Evolutionary conservation across 2,329 filamentous ascomycete species (phyloP), one percentile per base, ranked within the genome.

Genomic region (Phialocephala subalpina): DNA sequence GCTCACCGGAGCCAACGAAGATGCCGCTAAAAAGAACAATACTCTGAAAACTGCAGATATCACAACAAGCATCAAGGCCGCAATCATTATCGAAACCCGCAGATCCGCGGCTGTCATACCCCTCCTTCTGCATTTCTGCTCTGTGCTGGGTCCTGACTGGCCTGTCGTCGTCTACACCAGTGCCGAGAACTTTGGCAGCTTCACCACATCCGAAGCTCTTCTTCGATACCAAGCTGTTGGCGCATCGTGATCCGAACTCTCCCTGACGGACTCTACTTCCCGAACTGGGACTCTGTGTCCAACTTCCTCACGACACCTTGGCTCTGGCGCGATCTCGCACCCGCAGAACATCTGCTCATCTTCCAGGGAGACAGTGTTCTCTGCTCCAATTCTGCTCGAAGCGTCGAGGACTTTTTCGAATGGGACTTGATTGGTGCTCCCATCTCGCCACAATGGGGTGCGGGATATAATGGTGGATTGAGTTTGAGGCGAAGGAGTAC

Each of bases 111-210:
- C 71, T 20, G 73, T 80, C 35, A 70, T 80, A 29, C 78, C 79
- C 1, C 65, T 80, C 11, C 72, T 81, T 35, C 70, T 81, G 29
- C 79, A 80, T 64, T 81, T 79, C 72, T 73, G 75, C 33, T 68
- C 75, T 16, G 76, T 80, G 0, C 76, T 83, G 5, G 81, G 81
- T 0, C 80, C 81, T 22, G 69, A 73, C 29, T 83, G 81, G 81
- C 80, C 80, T 8, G 74, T 83, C 35, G 74, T 82, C 27, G 77
- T 82, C 58, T 81, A 79, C 68, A 83, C 81, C 0, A 64, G 67
- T 1, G 66, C 64, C 16, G 70, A 72, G 52, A 73, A 74, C 56
- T 70, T 73, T 22, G 70, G 70, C 3, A 67, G 70, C 29, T 76
- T 76, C 36, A 75, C 72, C 64, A 72, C 76, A n/a, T 79, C 77